A percentile compares a stretch with the other conserved stretches of the same genome.
Evolutionary conservation across 148 eudicot genomes (phyloP).

Genomic region (Fagopyrum homotropicum): DNA sequence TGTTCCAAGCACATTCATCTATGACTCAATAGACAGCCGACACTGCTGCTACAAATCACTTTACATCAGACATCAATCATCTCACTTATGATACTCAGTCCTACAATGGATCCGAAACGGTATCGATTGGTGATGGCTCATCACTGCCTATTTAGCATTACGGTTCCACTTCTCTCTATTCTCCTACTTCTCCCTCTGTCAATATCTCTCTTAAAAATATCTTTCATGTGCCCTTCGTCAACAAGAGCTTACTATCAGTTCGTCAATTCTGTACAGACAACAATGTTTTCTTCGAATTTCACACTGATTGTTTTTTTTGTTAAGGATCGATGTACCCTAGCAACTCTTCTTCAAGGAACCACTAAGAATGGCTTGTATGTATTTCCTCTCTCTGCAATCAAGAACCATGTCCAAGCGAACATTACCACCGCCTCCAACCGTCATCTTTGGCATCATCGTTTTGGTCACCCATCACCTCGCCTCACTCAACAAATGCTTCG

Average conservation of each 20-base stretch:
- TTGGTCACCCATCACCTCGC: neutral
- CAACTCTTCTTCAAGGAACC: neutral
- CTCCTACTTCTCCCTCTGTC: neutral
- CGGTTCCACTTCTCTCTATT: neutral
- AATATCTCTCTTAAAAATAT: no score
- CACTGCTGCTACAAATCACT: neutral
- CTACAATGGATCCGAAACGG: neutral
- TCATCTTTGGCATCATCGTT: neutral
- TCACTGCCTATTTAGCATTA: neutral
- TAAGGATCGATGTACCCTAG: neutral
- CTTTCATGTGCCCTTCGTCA: no score
- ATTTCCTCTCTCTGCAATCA: no score
- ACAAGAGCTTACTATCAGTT: no score
- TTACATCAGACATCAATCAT: neutral
- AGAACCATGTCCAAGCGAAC: no score
- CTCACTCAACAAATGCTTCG: neutral
- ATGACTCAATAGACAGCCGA: neutral
- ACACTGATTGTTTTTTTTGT: neutral
- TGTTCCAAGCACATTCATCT: neutral
- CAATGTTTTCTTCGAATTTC: neutral
- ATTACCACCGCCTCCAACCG: neutral
- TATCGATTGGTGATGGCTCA: neutral
- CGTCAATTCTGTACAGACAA: no score
- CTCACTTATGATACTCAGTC: neutral
- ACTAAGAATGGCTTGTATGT: neutral